phyloP scores from a whole-genome alignment of 306 rosid genomes.

The Cucurbita maxima region DNA sequence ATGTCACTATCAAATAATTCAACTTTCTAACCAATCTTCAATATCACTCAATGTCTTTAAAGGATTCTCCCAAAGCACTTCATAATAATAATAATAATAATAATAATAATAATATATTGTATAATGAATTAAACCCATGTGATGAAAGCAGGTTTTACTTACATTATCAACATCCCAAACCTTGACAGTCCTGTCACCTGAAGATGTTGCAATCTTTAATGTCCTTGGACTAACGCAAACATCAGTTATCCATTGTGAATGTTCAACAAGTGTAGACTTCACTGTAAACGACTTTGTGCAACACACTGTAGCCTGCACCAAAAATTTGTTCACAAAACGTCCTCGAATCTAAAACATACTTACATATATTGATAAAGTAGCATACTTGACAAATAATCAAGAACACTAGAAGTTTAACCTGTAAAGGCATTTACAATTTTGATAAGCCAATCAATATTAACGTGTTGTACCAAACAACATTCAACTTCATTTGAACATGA shows the following conservation, averaged over 20 bases:
- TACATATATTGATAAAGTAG: background rate
- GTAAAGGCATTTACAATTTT: background rate
- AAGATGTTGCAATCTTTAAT: conserved; percentile 61
- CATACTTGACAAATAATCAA: background rate
- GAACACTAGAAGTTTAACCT: background rate
- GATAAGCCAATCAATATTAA: background rate
- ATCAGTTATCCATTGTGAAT: conserved; percentile 61
- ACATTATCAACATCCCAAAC: conserved; percentile 78
- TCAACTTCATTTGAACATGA: too few species aligned
- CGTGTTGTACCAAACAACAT: conserved; percentile 37
- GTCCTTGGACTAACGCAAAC: conserved; percentile 55
- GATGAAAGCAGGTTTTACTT: conserved; percentile 13
- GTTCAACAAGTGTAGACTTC: conserved; percentile 59
- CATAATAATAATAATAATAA: background rate
- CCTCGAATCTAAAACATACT: background rate
- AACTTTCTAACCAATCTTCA: too few species aligned
- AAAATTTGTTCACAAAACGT: conserved; percentile 5
- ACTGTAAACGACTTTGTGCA: conserved; percentile 38
- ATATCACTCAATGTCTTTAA: too few species aligned
- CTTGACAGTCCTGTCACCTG: conserved; percentile 70
- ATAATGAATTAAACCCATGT: conserved; percentile 4
- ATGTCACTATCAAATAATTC: too few species aligned
- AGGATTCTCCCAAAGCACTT: too few species aligned
- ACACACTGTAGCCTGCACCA: conserved; percentile 65
- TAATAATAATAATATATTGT: background rate